phyloP scores from a whole-genome alignment of 2,329 filamentous ascomycete genomes.

The Dactylonectria macrodidyma region DNA sequence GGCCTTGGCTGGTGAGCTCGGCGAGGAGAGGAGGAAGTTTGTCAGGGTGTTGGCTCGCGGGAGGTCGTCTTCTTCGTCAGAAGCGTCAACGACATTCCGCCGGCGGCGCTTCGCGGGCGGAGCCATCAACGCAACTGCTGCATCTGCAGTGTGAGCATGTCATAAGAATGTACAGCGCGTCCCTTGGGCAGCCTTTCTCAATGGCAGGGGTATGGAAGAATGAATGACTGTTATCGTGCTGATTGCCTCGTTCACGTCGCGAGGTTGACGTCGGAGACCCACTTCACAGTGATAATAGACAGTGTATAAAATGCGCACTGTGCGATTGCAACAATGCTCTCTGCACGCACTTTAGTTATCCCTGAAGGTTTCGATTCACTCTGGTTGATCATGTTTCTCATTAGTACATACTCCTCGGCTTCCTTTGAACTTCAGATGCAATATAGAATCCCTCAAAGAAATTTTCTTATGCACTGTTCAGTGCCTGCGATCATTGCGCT shows the following conservation, averaged over 20 bases:
- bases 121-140: slow-evolving; percentile 63
- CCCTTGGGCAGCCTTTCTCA: slow-evolving; percentile 9
- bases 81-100: slow-evolving; percentile 67
- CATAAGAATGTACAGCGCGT: slow-evolving; percentile 37
- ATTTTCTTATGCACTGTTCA: background rate
- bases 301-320: slow-evolving; percentile 3
- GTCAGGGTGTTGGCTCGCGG: slow-evolving; percentile 62
- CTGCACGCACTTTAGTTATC: slow-evolving; percentile 25
- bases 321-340: background rate
- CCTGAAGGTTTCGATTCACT: background rate
- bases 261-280: slow-evolving; percentile 37
- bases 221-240: slow-evolving; percentile 33
- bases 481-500: too few species aligned
- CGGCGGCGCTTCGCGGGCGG: slow-evolving; percentile 72
- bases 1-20: slow-evolving; percentile 56
- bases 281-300: slow-evolving; percentile 33
- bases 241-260: slow-evolving; percentile 39
- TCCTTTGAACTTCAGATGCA: too few species aligned
- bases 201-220: slow-evolving; percentile 25
- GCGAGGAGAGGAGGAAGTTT: slow-evolving; percentile 70
- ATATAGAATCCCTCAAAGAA: too few species aligned
- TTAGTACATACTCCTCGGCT: too few species aligned
- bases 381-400: too few species aligned
- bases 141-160: slow-evolving; percentile 46
- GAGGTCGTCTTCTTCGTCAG: slow-evolving; percentile 65